A percentile compares a stretch with the other conserved stretches of the same genome.
Conservation (phyloP, 192 early-diverging fungal genomes). For the Coemansia sp. region DNA sequence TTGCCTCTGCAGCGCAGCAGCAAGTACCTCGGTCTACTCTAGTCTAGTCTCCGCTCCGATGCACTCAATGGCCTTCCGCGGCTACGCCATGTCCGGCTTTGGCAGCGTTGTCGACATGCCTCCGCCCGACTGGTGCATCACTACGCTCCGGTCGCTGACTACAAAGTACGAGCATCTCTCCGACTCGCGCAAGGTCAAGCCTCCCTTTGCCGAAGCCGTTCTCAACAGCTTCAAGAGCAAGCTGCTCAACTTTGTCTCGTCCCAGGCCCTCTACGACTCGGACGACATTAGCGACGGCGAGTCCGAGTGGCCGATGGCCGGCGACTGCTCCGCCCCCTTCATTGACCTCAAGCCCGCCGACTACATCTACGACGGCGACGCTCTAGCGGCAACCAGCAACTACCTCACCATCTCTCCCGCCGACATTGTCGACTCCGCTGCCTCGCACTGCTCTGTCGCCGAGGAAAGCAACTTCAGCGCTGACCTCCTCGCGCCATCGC, state of each 20-base stretch:
- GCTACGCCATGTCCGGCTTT: conserved; percentile 10
- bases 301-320: conserved; percentile 37
- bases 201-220: conserved; percentile 54
- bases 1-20: conserved; percentile 19
- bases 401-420: conserved; percentile 32
- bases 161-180: conserved; percentile 58
- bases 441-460: conserved; percentile 8
- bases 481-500: conserved; percentile 28
- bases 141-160: conserved; percentile 44
- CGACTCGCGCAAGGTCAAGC: conserved; percentile 55
- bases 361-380: conserved; percentile 12
- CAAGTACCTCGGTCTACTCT: background rate
- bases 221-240: conserved; percentile 60
- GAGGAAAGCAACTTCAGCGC: conserved; percentile 15
- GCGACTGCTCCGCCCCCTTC: conserved; percentile 18
- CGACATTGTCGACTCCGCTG: conserved; percentile 10
- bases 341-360: conserved; percentile 17
- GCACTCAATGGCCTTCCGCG: conserved; percentile 26
- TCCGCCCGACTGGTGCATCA: conserved; percentile 52
- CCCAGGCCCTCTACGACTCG: conserved; percentile 43
- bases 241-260: conserved; percentile 43
- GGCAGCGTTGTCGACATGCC: conserved; percentile 37
- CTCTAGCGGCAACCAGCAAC: conserved; percentile 13
- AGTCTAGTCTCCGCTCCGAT: background rate
- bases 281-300: conserved; percentile 45